Evolutionary conservation across 768 basidiomycete genomes (phyloP), one percentile per base, ranked within the genome.

Genomic region (Pulveroboletus sp.): DNA sequence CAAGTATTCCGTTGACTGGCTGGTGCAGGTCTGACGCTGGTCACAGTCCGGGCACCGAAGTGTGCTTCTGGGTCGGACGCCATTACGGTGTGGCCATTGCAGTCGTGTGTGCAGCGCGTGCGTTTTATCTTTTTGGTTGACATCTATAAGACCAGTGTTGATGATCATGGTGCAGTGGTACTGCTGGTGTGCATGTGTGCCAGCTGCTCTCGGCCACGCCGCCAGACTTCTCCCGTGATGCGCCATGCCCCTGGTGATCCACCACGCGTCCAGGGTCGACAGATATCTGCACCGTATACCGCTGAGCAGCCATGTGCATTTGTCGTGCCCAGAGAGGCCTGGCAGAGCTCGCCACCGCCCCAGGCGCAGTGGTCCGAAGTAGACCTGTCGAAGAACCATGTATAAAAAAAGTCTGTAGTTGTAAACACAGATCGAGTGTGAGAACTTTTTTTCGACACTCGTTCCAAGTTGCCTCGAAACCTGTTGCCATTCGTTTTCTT

Each of bases 21-120:
- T 4, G 5, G 16, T 19, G 25, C 23, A 14, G n/a, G n/a, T n/a
- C 21, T 21, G 31, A 50, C 25, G 14, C 40, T 27, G 14, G 24
- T 33, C 36, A 16, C 13, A 59, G 49, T 41, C 20, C 14, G 3
- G 39, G 34, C 20, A 44, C 23, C 8, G 36, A 58, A 14, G 4
- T 61, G 21, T 60, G 55, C 13, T 38, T 24, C 27, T 53, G 49
- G 55, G 24, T 24, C 12, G 23, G n/a, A n/a, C 17, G 9, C 6
- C 45, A 53, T 20, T 23, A 31, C 4, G 43, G 48, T 2, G 17
- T 61, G 5, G 7, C 12, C 1, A 11, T 40, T n/a, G 48, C 49
- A 12, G 13, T n/a, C 12, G 21, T 25, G 6, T 38, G 48, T 8
- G 46, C 41, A 31, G 25, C 32, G 31, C 40, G 55, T 61, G 39